Evolutionary conservation across 2,329 filamentous ascomycete species (phyloP).

Genomic region (Trematosphaeria pertusa): DNA sequence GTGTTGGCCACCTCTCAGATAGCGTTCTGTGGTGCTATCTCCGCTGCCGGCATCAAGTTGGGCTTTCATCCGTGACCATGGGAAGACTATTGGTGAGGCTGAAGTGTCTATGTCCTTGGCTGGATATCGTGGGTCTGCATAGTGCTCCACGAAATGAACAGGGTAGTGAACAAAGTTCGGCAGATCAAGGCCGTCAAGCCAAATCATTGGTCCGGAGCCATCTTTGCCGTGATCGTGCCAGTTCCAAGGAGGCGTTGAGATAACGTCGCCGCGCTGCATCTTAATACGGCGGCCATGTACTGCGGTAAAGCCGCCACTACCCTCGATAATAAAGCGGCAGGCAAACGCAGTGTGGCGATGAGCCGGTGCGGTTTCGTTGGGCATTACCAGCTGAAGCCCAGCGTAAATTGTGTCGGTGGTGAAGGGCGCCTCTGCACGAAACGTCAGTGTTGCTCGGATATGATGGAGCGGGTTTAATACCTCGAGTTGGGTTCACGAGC

Average conservation of each 20-base stretch:
- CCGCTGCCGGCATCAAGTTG: slow-evolving; percentile 42
- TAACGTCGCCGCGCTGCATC: slow-evolving; percentile 62
- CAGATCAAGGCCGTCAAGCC: slow-evolving; percentile 65
- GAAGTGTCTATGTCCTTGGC: slow-evolving; percentile 53
- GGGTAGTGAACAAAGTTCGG: slow-evolving; percentile 60
- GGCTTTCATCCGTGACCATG: slow-evolving; percentile 56
- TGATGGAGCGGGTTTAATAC: slow-evolving; percentile 16
- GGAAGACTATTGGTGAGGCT: slow-evolving; percentile 56
- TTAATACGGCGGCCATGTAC: slow-evolving; percentile 62
- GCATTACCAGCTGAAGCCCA: slow-evolving; percentile 64
- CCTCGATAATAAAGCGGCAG: slow-evolving; percentile 65
- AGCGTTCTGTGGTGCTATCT: background rate
- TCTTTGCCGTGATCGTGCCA: slow-evolving; percentile 67
- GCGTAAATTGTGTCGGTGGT: slow-evolving; percentile 66
- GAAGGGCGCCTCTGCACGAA: slow-evolving; percentile 55
- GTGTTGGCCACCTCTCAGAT: background rate
- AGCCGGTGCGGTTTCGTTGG: slow-evolving; percentile 62
- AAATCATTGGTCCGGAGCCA: slow-evolving; percentile 61
- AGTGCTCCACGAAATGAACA: slow-evolving; percentile 63
- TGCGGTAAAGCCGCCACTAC: slow-evolving; percentile 63
- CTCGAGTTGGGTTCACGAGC: slow-evolving; percentile 49
- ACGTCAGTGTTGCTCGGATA: background rate
- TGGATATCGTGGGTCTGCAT: slow-evolving; percentile 57
- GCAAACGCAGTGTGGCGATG: slow-evolving; percentile 65
- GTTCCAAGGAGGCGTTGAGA: slow-evolving; percentile 65